Base-by-base conservation (phyloP, 345 rosid species). In the Linum trigynum region DNA sequence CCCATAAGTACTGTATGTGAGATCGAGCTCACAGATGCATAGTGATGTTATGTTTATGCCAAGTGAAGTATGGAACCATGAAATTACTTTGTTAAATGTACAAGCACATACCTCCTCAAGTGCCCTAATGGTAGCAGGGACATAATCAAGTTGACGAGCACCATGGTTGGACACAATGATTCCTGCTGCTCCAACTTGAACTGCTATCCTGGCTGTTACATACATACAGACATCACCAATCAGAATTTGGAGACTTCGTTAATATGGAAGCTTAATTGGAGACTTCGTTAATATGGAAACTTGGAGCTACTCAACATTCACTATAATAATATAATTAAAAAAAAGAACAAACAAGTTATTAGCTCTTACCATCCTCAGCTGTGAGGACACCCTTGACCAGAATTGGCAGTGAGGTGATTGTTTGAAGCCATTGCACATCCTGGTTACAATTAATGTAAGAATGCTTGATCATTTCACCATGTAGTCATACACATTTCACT, bases 91-190 rank as follows among this genome's bases (percentile, higher is more conserved):
- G 6, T 5, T 43, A 43, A 43, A 5, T 11, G 10, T 43, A 11
- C 10, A 43, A 7, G 6, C 10, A 7, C 10, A 4, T 43, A 43
- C 97, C 96, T 88, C 99, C 78, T 94, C 97, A 69, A 94, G 72
- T 14, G 89, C 95, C 80, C 71, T 66, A 69, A 90, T 86, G 64
- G 98, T 86, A 43, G 96, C 86, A 38, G 98, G 96, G n/a, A 83
- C 89, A 73, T 84, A 87, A 79, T 92, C 98, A 16, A 92, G 95
- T 66, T 92, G 98, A 60, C 98, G 96, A 48, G 92, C 98, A 65
- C 98, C 96, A 2, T 92, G 98, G 61, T 92, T 91, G 65, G 98
- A 92, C 36, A 92, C 98, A 17, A 89, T 86, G 42, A 92, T 92
- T 62, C 98, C 96, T 42, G 98, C 89, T 69, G 85, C 96, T 74